Conservation (phyloP, 305 asterid species). For the Petunia hybrid region DNA sequence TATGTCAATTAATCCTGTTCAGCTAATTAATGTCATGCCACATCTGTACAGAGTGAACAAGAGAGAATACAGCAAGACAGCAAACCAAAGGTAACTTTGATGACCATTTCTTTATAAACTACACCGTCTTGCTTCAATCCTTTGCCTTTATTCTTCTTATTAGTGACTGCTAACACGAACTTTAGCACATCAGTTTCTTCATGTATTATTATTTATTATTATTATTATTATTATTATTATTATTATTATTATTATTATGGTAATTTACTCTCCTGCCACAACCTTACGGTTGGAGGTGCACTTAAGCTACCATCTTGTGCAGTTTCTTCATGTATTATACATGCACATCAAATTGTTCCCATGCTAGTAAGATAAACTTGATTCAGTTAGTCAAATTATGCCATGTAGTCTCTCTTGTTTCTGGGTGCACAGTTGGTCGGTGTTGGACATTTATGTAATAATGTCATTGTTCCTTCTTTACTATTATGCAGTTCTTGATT, state of each 20-base stretch:
- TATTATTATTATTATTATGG: too few relatives aligned
- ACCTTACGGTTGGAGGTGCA: too few relatives aligned
- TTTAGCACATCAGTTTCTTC: background rate
- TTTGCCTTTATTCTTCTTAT: slow-evolving; percentile 29
- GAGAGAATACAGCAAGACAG: slow-evolving; percentile 81
- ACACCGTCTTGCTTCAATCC: background rate
- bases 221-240: too few relatives aligned
- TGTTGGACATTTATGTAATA: background rate
- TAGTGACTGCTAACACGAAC: background rate
- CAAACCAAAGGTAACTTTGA: slow-evolving; percentile 55
- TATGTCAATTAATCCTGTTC: slow-evolving; percentile 3
- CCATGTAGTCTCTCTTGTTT: background rate
- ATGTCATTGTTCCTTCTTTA: slow-evolving; percentile 4
- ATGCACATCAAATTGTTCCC: background rate
- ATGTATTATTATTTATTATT: background rate
- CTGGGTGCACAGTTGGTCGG: background rate
- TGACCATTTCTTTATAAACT: slow-evolving; percentile 24
- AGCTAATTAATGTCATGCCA: slow-evolving; percentile 35
- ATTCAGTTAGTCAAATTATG: background rate
- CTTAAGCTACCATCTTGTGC: too few relatives aligned
- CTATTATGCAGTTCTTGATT: background rate
- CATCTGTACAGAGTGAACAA: slow-evolving; percentile 72
- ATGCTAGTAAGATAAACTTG: background rate
- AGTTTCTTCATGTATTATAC: background rate
- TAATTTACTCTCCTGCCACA: too few relatives aligned